phyloP scores from a whole-genome alignment of 2,329 filamentous ascomycete species.

The Neopestalotiopsis sp. region DNA sequence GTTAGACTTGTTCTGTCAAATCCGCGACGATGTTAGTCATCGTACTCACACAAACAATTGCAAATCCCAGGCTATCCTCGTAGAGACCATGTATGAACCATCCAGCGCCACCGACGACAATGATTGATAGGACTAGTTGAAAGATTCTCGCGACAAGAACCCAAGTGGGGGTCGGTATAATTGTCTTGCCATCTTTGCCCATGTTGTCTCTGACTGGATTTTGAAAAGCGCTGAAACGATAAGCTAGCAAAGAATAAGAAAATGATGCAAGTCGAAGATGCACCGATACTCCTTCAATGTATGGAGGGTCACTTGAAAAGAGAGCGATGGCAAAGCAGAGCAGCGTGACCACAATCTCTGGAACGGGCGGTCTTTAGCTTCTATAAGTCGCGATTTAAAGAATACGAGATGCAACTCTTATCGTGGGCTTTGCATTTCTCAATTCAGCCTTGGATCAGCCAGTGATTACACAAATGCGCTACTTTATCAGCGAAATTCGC shows the following conservation, averaged over 20 bases:
- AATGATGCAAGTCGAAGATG: background rate
- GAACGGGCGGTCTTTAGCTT: too few relatives aligned
- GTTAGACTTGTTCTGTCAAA: background rate
- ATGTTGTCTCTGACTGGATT: slow-evolving; percentile 18
- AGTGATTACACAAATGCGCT: background rate
- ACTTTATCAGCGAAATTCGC: background rate
- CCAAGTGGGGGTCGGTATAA: slow-evolving; percentile 50
- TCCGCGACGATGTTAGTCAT: background rate
- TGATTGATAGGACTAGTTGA: slow-evolving; percentile 48
- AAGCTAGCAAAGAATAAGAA: background rate
- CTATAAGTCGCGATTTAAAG: too few relatives aligned
- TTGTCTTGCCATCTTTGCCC: slow-evolving; percentile 29
- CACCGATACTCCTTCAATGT: too few relatives aligned
- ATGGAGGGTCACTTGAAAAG: too few relatives aligned
- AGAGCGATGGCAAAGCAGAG: too few relatives aligned
- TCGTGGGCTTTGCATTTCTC: background rate
- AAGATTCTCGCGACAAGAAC: slow-evolving; percentile 45
- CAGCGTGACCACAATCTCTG: too few relatives aligned
- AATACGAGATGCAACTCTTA: background rate
- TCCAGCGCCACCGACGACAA: slow-evolving; percentile 49
- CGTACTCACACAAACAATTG: slow-evolving; percentile 46
- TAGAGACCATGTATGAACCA: slow-evolving; percentile 47
- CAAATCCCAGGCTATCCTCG: slow-evolving; percentile 45
- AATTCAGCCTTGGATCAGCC: background rate
- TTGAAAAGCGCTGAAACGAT: background rate